These are phyloP conservation scores for Austropuccinia psidii DNA, from an alignment of 1,284 basidiomycete species.

Conservation along the genomic window DNA sequence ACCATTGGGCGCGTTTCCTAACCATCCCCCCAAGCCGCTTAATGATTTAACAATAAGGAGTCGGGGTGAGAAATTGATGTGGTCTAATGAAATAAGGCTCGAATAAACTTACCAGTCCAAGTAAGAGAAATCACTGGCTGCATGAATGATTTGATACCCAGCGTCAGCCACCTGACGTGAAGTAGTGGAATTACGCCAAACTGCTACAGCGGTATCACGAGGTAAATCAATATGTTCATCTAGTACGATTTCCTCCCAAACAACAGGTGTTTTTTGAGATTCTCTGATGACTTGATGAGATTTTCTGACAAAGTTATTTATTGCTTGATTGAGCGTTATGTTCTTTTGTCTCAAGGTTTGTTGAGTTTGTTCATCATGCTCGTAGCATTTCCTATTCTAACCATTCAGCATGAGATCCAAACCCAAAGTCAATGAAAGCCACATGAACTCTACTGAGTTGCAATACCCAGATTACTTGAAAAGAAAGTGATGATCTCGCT, in stretches of 20 bases:
- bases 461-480: not conserved
- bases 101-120: not conserved
- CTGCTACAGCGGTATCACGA: slow-evolving; percentile 62
- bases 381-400: slow-evolving; percentile 41
- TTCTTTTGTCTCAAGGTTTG: slow-evolving; percentile 52
- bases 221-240: slow-evolving; percentile 58
- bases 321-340: slow-evolving; percentile 58
- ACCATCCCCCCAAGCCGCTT: slow-evolving; percentile 70
- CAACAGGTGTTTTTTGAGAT: slow-evolving; percentile 57
- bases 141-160: slow-evolving; percentile 60
- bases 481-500: slow-evolving; percentile 39
- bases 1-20: slow-evolving; percentile 57
- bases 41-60: slow-evolving; percentile 50
- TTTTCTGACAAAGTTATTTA: slow-evolving; percentile 57
- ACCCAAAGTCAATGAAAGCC: not conserved
- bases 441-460: not conserved
- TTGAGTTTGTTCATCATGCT: slow-evolving; percentile 57
- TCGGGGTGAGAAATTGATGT: slow-evolving; percentile 37
- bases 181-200: slow-evolving; percentile 63
- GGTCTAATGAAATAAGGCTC: slow-evolving; percentile 55
- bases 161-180: slow-evolving; percentile 57
- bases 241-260: slow-evolving; percentile 71
- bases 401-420: too few relatives aligned
- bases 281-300: slow-evolving; percentile 53
- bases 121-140: slow-evolving; percentile 44